Evolutionary conservation across 306 rosid species (phyloP).

Genomic region (Citrullus amarus): DNA sequence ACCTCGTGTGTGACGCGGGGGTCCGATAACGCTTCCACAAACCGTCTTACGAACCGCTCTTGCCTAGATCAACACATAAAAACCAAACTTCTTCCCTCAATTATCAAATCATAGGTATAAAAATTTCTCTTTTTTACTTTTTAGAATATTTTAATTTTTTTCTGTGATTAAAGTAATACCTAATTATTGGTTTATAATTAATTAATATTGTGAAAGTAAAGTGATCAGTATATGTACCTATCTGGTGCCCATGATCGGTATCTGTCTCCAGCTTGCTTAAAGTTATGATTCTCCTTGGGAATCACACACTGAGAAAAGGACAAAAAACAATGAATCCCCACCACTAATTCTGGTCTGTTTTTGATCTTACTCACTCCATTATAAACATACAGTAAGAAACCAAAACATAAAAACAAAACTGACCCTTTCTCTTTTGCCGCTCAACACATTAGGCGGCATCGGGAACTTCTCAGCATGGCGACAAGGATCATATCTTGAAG

Average conservation of each 20-base stretch:
- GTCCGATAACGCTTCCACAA: constrained; percentile 69
- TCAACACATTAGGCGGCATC: constrained; percentile 30
- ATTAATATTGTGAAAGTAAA: too few relatives aligned
- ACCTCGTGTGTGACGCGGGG: constrained; percentile 76
- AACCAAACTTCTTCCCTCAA: too few relatives aligned
- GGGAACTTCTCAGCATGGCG: constrained; percentile 73
- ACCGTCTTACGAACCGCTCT: constrained; percentile 56
- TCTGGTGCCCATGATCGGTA: constrained; percentile 73
- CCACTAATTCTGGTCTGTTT: neutral
- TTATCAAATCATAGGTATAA: too few relatives aligned
- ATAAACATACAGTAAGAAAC: neutral
- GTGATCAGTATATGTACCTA: constrained; percentile 27
- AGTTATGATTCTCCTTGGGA: constrained; percentile 74
- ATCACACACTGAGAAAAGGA: constrained; percentile 31
- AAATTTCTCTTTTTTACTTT: too few relatives aligned
- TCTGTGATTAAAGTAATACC: too few relatives aligned
- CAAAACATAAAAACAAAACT: neutral
- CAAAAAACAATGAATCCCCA: neutral
- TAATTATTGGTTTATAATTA: too few relatives aligned
- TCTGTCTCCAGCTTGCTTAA: constrained; percentile 92
- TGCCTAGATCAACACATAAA: constrained; percentile 34
- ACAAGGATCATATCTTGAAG: constrained; percentile 69
- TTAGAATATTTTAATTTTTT: too few relatives aligned
- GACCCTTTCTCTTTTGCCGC: constrained; percentile 75
- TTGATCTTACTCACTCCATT: neutral